phyloP scores from a whole-genome alignment of 179 eudicot genomes.

The Pouteria campechiana region DNA sequence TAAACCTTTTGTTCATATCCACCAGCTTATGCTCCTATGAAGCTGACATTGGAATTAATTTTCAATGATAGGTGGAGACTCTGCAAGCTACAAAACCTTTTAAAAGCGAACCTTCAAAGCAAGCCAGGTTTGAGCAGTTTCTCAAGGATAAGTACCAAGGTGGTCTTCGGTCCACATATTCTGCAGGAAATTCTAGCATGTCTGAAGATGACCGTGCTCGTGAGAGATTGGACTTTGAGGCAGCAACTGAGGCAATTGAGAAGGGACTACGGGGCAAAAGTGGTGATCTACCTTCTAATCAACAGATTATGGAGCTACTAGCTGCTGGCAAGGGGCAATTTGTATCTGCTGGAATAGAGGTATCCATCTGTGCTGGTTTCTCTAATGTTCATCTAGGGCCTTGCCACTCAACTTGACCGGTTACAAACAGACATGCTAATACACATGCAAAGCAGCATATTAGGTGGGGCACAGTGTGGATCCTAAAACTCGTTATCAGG shows the following conservation, averaged over 20 bases:
- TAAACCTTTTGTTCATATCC: not conserved
- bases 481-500: too few species aligned
- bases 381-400: not conserved
- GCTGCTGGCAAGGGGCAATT: constrained; percentile 54
- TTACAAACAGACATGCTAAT: too few species aligned
- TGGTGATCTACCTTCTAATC: constrained; percentile 28
- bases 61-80: constrained; percentile 33
- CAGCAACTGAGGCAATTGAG: constrained; percentile 66
- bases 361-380: constrained; percentile 8
- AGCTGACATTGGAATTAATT: not conserved
- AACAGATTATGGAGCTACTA: constrained; percentile 36
- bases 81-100: constrained; percentile 57
- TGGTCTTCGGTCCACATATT: constrained; percentile 76
- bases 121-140: constrained; percentile 86
- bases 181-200: constrained; percentile 61
- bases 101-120: constrained; percentile 74
- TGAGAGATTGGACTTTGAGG: constrained; percentile 90
- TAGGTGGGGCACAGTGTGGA: too few species aligned
- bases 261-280: constrained; percentile 46
- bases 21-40: not conserved
- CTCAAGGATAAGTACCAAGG: constrained; percentile 85
- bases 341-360: constrained; percentile 67
- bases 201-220: constrained; percentile 94
- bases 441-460: too few species aligned
- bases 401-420: too few species aligned